Base-by-base conservation (phyloP, 2,329 filamentous ascomycete genomes). In the Hypoxylon sp. region DNA sequence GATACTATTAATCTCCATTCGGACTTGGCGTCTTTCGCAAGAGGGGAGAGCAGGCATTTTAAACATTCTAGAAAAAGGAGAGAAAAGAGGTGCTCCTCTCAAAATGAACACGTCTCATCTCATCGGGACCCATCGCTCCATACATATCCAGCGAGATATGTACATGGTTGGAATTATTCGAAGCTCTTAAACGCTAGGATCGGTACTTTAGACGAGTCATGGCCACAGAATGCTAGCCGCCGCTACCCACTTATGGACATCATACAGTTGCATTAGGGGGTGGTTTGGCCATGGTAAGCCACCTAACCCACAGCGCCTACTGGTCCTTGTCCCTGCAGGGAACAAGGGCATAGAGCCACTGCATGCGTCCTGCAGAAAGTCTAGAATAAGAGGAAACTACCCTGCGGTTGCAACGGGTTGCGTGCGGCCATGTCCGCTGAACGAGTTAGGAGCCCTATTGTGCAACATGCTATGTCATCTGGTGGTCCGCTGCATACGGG, bases 251-350 rank as follows among this genome's bases (percentile, higher is more conserved):
- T 55, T 44, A 53, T 55, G 53, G 48, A 55, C 68, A 70, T 70
- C 57, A 65, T 65, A 68, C 22, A 55, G 68, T 70, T 65, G 58
- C 64, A 70, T 70, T 70, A 68, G 64, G 64, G 57, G 61, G 60
- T 51, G 3, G 44, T 68, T 70, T 66, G 61, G 62, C 69, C 69
- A 71, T 71, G 69, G 69, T 71, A 69, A 71, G 65, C 65, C 65
- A 49, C 44, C 59, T 42, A 71, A 40, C 6, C 37, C 50, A 54
- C 42, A 17, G 22, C 59, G 56, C 48, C 49, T 61, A 71, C 59
- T 71, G 62, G 66, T 56, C 25, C 65, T 66, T 56, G 62, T 31
- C 59, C 37, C 54, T 64, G 59, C 65, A 69, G 69, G 69, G 69
- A 44, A 71, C 69, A 66, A 62, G 69, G 69, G 69, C 59, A 59